Base-by-base conservation (phyloP, 2,329 filamentous ascomycete species). In the Penicillium crustosum region DNA sequence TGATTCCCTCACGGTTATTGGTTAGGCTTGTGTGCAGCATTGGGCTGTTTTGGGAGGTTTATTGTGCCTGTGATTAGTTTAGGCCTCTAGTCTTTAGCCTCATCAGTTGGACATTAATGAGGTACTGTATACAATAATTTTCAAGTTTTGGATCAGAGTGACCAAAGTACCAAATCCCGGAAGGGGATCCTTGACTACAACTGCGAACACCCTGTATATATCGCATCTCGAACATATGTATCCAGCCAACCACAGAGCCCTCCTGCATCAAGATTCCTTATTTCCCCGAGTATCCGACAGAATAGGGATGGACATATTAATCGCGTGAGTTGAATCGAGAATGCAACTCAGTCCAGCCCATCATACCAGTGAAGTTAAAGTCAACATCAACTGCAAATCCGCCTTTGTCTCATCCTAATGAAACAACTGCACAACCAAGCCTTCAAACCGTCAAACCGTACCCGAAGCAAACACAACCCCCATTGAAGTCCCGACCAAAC, bases 1-100 rank as follows among this genome's bases (percentile, higher is more conserved):
- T 62, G 60, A 61, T 64, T 64, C 59, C 59, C 61, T 61, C 51
- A 60, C 53, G 59, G 59, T 54, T 60, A 50, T 60, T 61, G 56
- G 55, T 48, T 25, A 51, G 42, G 43, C 33, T 45, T 60, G 50
- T 49, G 45, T 64, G 44, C 48, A 55, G 53, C 27, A 43, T 52
- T 48, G 35, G 44, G 31, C 52, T 65, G 49, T 54, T 58, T 29
- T 57, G 48, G 48, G 49, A 27, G 42, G 38, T 47, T 47, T 44
- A 55, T 43, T 56, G 15, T 39, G n/a, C n/a, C 42, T 12, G 13
- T 51, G 33, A 27, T 48, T 43, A 27, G 9, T 59, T 55, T 50
- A 35, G 33, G 50, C 31, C 12, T 39, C 17, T 42, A 33, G 12
- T 36, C 25, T 48, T 43, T 33, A 38, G 53, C 51, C 36, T 57